Evolutionary conservation across 768 basidiomycete species (phyloP), one percentile per base, ranked within the genome.

Genomic region (Kondoa subrosea): DNA sequence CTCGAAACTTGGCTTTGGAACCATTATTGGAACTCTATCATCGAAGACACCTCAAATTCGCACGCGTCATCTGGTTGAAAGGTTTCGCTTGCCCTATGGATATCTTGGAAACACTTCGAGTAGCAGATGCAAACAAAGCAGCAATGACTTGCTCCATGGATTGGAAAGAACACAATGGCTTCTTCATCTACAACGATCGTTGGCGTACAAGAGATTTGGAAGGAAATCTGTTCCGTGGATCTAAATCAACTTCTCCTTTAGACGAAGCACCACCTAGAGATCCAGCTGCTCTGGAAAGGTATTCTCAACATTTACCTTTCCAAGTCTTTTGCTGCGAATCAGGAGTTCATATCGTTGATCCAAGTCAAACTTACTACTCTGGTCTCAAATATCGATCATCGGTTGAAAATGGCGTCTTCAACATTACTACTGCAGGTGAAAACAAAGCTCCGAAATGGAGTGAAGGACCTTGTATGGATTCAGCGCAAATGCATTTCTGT

Each of bases 81-180:
- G 95, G 95, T 0, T 99, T 99, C 77, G 96, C 95, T 0, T 99
- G 95, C 75, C 95, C 95, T 1, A 93, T 91, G 74, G 95, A 99
- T 76, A 91, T 99, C 61, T 80, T 99, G 64, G 95, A 99, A 78
- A 93, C 88, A 27, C 85, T 97, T 75, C 85, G 91, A 71, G 87
- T 96, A 69, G 89, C 87, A 76, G 82, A 87, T 72, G 82, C 83
- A 33, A 99, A 97, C 75, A 84, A 91, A 72, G 95, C 95, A 1
- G 89, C 91, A 0, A 90, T 99, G 89, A 91, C 96, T 1, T 97
- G 95, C 75, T 93, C 92, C n/a, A 97, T 97, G 93, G 95, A 99
- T 75, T 99, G 95, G 95, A 93, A 91, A 14, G 92, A 99, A 77
- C 88, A 91, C 74, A 89, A 91, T 71, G 91, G 91, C 0, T 87